Conservation (phyloP, 116 monocot species). For the Posidonia oceanica region DNA sequence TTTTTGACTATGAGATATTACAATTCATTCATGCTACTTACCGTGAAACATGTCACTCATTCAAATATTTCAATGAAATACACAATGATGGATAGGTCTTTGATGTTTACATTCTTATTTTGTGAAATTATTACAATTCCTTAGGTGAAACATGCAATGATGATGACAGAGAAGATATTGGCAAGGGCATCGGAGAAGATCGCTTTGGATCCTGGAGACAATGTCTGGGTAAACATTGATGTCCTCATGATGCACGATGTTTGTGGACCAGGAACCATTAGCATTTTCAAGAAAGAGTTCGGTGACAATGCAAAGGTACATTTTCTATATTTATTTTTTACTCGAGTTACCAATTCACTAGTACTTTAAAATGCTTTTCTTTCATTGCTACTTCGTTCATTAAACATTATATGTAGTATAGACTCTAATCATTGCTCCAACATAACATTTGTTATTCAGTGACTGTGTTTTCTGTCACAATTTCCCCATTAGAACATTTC, state of each 20-base stretch:
- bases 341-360: no score
- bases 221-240: constrained; percentile 89
- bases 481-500: no score
- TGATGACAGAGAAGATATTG: constrained; percentile 97
- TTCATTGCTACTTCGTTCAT: no score
- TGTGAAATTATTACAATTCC: neutral
- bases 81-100: neutral
- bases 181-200: constrained; percentile 71
- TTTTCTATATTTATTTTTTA: neutral
- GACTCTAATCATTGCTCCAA: no score
- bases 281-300: constrained; percentile 94
- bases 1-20: neutral
- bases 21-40: neutral
- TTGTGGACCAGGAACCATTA: constrained; percentile 83
- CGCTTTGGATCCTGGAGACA: constrained; percentile 70
- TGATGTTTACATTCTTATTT: neutral
- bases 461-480: no score
- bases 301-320: constrained; percentile 85
- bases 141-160: constrained; percentile 86
- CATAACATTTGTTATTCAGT: no score
- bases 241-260: constrained; percentile 94
- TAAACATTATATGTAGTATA: no score
- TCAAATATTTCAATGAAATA: neutral
- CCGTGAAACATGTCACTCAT: neutral
- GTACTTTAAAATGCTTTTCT: no score